Percentiles rank a stretch among this genome's conserved stretches.
Evolutionary conservation across 208 protist genomes (phyloP).

Genomic region (Trichomonas gallinae): DNA sequence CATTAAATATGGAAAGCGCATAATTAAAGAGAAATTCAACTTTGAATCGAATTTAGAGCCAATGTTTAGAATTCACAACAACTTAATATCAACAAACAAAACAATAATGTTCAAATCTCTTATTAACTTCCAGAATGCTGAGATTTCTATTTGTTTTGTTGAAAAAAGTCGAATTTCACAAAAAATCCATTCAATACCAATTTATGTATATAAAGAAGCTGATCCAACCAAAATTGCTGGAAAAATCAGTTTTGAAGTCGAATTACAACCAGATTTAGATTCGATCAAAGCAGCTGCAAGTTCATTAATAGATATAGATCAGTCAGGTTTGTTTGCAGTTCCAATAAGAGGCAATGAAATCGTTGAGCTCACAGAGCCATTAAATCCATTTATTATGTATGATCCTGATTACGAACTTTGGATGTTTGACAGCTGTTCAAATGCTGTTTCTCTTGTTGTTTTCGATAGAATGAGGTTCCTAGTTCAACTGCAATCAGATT

Average conservation of each 20-base stretch:
- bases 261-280: neutral
- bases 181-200: neutral
- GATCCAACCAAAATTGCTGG: neutral
- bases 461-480: neutral
- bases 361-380: neutral
- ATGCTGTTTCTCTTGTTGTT: neutral
- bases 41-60: neutral
- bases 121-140: neutral
- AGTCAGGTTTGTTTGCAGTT: neutral
- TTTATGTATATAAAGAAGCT: neutral
- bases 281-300: neutral
- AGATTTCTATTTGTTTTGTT: neutral
- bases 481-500: neutral
- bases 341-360: neutral
- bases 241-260: neutral
- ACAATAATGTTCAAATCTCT: neutral
- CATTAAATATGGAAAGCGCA: neutral
- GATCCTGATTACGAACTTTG: neutral
- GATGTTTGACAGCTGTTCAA: neutral
- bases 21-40: neutral
- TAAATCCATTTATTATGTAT: neutral
- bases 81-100: neutral
- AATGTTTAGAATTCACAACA: neutral
- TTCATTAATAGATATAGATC: neutral
- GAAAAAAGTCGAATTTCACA: neutral